These are phyloP conservation scores for Phytopythium boreale DNA, from an alignment of 352 stramenopile genomes.

Conservation along the genomic window DNA sequence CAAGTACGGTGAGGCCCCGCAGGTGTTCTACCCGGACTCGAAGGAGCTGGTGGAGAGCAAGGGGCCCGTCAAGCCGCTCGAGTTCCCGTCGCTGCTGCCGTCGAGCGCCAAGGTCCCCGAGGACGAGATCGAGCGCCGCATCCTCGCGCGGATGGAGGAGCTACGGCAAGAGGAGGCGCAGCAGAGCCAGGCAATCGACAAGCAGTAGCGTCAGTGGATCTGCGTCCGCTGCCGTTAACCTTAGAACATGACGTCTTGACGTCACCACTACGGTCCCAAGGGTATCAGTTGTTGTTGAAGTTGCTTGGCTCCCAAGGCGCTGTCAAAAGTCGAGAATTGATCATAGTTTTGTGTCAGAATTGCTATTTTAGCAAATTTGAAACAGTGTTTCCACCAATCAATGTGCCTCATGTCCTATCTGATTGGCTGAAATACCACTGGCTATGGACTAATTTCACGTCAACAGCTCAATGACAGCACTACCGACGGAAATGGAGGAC, in stretches of 20 bases:
- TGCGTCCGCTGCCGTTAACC: too few species aligned
- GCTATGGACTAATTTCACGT: background rate
- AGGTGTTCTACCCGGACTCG: conserved; percentile 63
- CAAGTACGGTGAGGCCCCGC: conserved; percentile 67
- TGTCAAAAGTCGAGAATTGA: background rate
- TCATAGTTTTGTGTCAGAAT: conserved; percentile 9
- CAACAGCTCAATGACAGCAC: background rate
- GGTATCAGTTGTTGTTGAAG: background rate
- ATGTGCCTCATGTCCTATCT: background rate
- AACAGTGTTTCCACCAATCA: background rate
- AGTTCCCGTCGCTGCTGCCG: conserved; percentile 72
- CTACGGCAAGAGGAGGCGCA: conserved; percentile 30
- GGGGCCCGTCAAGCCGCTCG: conserved; percentile 43
- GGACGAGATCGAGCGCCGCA: conserved; percentile 75
- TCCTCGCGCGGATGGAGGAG: conserved; percentile 70
- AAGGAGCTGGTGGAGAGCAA: conserved; percentile 61
- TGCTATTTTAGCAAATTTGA: background rate
- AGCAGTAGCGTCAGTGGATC: background rate
- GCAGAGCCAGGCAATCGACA: conserved; percentile 3
- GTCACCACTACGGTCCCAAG: too few species aligned
- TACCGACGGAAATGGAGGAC: too few species aligned
- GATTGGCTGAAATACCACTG: conserved; percentile 6
- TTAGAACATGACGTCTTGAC: background rate
- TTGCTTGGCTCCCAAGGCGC: background rate
- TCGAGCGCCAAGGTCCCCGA: conserved; percentile 65